Base-by-base conservation (phyloP, 1,139 yeast species). In the Sugiyamaella japonica region DNA sequence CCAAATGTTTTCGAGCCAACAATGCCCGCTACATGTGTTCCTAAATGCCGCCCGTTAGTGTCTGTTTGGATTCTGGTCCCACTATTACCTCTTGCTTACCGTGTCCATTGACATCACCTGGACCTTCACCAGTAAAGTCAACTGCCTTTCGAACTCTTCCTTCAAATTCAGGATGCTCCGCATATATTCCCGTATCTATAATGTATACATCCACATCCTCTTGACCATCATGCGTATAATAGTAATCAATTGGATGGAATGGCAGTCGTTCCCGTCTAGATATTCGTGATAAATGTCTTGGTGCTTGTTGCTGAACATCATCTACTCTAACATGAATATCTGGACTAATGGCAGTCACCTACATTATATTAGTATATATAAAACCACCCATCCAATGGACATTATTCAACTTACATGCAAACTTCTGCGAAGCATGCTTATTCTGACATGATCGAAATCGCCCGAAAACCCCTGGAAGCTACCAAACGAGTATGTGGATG, bases 21-120 rank as follows among this genome's bases (percentile, higher is more conserved):
- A 10, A 89, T 70, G 0, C 97, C 97, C 0, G 97, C 96, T 2
- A 90, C 96, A 70, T 90, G 97, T 0, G 97, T 89, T 3, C 88
- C 87, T 61, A 37, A 17, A 16, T n/a, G n/a, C n/a, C n/a, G n/a
- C n/a, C 8, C 34, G 34, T 29, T 29, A 20, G 25, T 20, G 25
- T 20, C 6, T 20, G 25, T 20, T 20, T 20, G 25, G 25, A 20
- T 20, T 6, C 6, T 20, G 3, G 25, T 20, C n/a, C n/a, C 31
- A 9, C 31, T 28, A 6, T 28, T 9, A 9, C 9, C 20, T 7
- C 20, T n/a, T n/a, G 37, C 58, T 43, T 52, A 52, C 67, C 84
- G 66, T 87, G 95, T 0, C 95, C 93, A 64, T 84, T 84, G 4
- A 62, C 61, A 65, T 86, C 95, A 0, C 88, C 88, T 0, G 73